Evolutionary conservation across 345 rosid species (phyloP), one percentile per base, ranked within the genome.

Genomic region (Populus euphratica): DNA sequence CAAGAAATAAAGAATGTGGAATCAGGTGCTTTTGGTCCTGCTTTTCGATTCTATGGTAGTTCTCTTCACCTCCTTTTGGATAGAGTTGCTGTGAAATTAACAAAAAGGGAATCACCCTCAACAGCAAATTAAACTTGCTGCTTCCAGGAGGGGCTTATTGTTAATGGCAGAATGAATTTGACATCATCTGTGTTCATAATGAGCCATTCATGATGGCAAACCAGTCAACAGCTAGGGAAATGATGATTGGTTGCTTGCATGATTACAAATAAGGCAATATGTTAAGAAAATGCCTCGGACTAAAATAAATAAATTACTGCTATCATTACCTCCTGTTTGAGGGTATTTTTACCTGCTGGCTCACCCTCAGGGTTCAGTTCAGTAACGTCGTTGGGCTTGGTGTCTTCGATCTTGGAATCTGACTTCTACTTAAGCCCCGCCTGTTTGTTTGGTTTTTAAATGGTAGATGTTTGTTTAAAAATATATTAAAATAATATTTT

Each of bases 1-100:
- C 72, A 9, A 21, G 54, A 69, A 77, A 77, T 73, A 77, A 77
- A 62, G 69, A 74, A 39, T 41, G 14, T 2, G 29, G 14, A 9
- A 47, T 70, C 59, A 13, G 33, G 54, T 47, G 29, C 73, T n/a
- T 44, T 27, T 21, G 25, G 9, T 70, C 38, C 18, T 47, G 33
- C 38, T 25, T 70, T 21, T 23, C 12, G 10, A 2, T 1, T 9
- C 1, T 16, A 2, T 20, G 41, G 11, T 39, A 1, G 23, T n/a
- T 23, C 41, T 69, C 6, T 41, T 20, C 72, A n/a, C 72, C 12
- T 13, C 10, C 31, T 14, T 21, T 39, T 39, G 20, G 47, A 43
- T 43, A 43, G 47, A 11, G 4, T 43, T 43, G 47, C 47, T 13
- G 14, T 43, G 47, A 43, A 43, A 43, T 43, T 43, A 43, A 43